Evolutionary conservation across 2,329 filamentous ascomycete genomes (phyloP).

Genomic region (Chrysoporthe puriensis): DNA sequence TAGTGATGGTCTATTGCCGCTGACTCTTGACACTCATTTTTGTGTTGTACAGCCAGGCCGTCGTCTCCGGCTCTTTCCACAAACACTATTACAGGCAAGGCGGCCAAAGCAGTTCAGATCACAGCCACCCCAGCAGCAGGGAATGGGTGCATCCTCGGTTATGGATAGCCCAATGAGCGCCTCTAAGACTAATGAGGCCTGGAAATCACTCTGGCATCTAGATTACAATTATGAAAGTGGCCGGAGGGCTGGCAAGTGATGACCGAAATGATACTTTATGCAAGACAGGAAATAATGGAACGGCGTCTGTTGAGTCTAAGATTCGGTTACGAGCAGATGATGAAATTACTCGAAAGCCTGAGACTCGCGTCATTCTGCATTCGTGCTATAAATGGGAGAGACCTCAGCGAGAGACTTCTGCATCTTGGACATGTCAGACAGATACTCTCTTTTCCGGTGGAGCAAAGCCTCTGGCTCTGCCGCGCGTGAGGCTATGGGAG

Average conservation of each 20-base stretch:
- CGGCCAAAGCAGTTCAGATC: constrained; percentile 17
- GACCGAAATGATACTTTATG: not conserved
- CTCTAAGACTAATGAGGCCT: constrained; percentile 53
- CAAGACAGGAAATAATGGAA: not conserved
- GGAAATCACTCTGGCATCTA: constrained; percentile 65
- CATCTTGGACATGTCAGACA: not conserved
- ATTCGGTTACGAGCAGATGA: not conserved
- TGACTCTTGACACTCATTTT: constrained; percentile 37
- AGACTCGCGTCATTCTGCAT: not conserved
- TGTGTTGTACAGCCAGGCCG: constrained; percentile 18
- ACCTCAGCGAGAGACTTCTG: not conserved
- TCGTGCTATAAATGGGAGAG: not conserved
- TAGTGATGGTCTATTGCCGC: constrained; percentile 36
- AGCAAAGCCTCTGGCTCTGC: not conserved
- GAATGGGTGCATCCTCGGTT: constrained; percentile 34
- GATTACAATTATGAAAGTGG: constrained; percentile 59
- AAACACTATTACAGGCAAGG: constrained; percentile 16
- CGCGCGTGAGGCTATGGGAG: not conserved
- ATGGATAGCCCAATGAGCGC: constrained; percentile 35
- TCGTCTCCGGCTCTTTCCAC: constrained; percentile 16
- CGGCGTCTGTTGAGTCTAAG: not conserved
- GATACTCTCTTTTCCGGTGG: not conserved
- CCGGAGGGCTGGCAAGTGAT: constrained; percentile 26
- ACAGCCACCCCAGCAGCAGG: constrained; percentile 43
- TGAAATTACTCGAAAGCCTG: not conserved